phyloP scores from a whole-genome alignment of 1,284 basidiomycete species.

The Ganoderma multipileum region DNA sequence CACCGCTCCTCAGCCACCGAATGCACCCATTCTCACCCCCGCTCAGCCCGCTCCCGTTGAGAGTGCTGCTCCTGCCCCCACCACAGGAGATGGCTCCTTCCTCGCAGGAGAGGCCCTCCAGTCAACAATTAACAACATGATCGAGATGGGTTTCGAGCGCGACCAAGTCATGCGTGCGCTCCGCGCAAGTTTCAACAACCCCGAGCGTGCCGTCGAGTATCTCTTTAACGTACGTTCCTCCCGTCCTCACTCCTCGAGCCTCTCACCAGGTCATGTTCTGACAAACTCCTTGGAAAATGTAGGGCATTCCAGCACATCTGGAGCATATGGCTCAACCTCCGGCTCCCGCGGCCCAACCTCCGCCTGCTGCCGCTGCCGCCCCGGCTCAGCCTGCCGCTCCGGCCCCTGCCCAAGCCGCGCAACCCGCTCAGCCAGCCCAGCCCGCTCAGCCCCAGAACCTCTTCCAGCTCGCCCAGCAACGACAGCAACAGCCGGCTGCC shows the following conservation, averaged over 20 bases:
- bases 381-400: constrained; percentile 42
- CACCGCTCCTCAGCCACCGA: constrained; percentile 44
- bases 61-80: constrained; percentile 42
- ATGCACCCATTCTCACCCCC: constrained; percentile 42
- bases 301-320: constrained; percentile 87
- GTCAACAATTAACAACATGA: constrained; percentile 80
- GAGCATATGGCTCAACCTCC: constrained; percentile 47
- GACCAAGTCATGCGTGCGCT: constrained; percentile 89
- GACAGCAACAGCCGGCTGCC: constrained; percentile 45
- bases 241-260: too few relatives aligned
- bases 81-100: constrained; percentile 64
- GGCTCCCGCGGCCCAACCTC: neutral
- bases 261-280: constrained; percentile 4
- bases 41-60: constrained; percentile 47
- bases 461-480: constrained; percentile 84
- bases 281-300: constrained; percentile 18
- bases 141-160: constrained; percentile 94
- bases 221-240: constrained; percentile 82
- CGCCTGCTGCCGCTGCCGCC: constrained; percentile 34
- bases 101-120: constrained; percentile 82
- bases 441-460: constrained; percentile 67
- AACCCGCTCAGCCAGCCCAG: constrained; percentile 38
- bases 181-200: constrained; percentile 97
- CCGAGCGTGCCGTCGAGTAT: constrained; percentile 97
- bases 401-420: constrained; percentile 44